These are phyloP conservation scores for Apiospora marii DNA, from an alignment of 2,329 filamentous ascomycete genomes.

Conservation along the genomic window DNA sequence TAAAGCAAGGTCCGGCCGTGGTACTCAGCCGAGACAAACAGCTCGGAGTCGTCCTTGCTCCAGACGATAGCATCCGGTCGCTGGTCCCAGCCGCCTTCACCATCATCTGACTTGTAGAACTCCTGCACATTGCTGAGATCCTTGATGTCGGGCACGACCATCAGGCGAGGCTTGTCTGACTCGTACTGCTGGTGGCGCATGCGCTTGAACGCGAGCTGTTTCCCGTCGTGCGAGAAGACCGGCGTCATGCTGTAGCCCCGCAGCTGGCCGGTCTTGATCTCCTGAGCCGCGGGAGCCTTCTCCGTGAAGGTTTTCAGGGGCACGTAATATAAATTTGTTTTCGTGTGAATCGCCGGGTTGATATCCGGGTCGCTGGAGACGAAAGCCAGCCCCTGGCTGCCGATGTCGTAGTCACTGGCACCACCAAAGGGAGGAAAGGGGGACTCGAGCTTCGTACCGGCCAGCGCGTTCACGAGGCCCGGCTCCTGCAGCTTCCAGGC, in stretches of 20 bases:
- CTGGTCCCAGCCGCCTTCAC: conserved; percentile 68
- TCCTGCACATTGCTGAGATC: conserved; percentile 66
- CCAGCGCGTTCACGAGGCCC: conserved; percentile 69
- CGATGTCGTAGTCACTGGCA: conserved; percentile 80
- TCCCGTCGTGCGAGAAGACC: conserved; percentile 77
- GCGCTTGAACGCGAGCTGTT: conserved; percentile 76
- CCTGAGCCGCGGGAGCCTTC: conserved; percentile 57
- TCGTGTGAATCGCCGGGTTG: conserved; percentile 78
- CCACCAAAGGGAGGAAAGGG: conserved; percentile 84
- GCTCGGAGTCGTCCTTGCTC: conserved; percentile 64
- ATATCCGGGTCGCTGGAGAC: conserved; percentile 77
- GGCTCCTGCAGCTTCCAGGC: conserved; percentile 52
- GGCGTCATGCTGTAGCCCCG: conserved; percentile 72
- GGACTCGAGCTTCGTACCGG: conserved; percentile 64
- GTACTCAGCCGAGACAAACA: conserved; percentile 80
- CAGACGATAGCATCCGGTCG: conserved; percentile 65
- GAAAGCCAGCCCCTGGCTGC: conserved; percentile 71
- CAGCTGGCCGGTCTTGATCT: conserved; percentile 64
- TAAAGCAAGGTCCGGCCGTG: conserved; percentile 69
- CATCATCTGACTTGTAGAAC: conserved; percentile 68
- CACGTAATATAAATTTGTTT: conserved; percentile 81
- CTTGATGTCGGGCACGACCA: conserved; percentile 68
- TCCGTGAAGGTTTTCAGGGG: conserved; percentile 66
- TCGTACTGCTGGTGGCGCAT: conserved; percentile 84
- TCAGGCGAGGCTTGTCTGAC: conserved; percentile 75